These are phyloP conservation scores for Ogataea corticis DNA, from an alignment of 805 yeast genomes.

Conservation along the genomic window DNA sequence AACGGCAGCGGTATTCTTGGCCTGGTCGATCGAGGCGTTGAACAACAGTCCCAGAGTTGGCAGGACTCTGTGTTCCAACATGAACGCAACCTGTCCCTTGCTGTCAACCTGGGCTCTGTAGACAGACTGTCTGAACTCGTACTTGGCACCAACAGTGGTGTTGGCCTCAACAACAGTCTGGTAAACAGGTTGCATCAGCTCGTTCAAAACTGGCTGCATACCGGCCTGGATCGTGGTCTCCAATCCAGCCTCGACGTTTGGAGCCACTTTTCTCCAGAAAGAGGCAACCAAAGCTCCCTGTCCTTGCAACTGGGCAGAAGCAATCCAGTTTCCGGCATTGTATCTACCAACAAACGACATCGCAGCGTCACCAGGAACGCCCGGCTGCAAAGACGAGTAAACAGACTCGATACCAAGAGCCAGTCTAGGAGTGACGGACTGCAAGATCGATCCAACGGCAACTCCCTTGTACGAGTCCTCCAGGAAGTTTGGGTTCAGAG, in stretches of 20 bases:
- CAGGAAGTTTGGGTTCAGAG: constrained; percentile 82
- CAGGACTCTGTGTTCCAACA: constrained; percentile 89
- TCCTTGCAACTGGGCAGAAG: constrained; percentile 89
- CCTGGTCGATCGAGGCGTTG: constrained; percentile 89
- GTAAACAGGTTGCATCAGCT: constrained; percentile 75
- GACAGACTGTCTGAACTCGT: constrained; percentile 94
- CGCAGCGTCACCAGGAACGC: constrained; percentile 84
- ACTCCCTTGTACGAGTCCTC: constrained; percentile 86
- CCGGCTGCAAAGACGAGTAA: constrained; percentile 72
- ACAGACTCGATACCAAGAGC: constrained; percentile 91
- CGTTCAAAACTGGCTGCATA: constrained; percentile 72
- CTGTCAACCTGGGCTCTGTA: constrained; percentile 95
- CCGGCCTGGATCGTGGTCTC: constrained; percentile 82
- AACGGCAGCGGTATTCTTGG: constrained; percentile 71
- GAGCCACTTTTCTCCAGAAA: constrained; percentile 92
- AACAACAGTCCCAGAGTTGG: constrained; percentile 89
- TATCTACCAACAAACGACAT: constrained; percentile 89
- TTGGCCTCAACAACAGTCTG: constrained; percentile 87
- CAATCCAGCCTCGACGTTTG: constrained; percentile 91
- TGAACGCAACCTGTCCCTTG: constrained; percentile 84
- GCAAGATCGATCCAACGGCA: constrained; percentile 86
- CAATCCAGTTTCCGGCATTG: constrained; percentile 86
- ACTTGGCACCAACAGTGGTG: constrained; percentile 94
- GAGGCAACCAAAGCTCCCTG: constrained; percentile 88
- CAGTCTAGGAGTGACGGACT: constrained; percentile 79